Conservation (phyloP, 2,329 filamentous ascomycete species). For the Aspergillaceae sp. region DNA sequence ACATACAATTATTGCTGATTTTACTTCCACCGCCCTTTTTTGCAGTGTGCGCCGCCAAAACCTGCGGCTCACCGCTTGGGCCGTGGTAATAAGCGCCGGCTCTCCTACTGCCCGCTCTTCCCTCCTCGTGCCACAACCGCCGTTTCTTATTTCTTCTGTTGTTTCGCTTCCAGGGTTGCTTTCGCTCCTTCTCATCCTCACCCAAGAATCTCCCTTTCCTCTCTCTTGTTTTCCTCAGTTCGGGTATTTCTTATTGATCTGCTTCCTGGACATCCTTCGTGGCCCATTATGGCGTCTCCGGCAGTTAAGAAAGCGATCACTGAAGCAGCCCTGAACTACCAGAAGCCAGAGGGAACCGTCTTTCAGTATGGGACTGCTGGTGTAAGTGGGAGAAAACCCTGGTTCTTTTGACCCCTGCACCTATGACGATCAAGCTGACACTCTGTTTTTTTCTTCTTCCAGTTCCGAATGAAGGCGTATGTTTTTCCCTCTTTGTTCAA, state of each 20-base stretch:
- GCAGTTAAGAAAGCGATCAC: constrained; percentile 38
- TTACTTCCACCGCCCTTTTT: no score
- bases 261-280: constrained; percentile 5
- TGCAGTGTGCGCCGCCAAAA: background rate
- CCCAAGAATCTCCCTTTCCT: constrained; percentile 2
- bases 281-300: constrained; percentile 35
- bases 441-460: constrained; percentile 11
- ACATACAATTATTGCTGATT: no score
- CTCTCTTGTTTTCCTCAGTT: constrained; percentile 1
- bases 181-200: constrained; percentile 5
- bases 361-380: constrained; percentile 56
- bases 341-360: constrained; percentile 41
- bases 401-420: no score
- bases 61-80: constrained; percentile 12
- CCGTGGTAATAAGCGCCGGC: constrained; percentile 8
- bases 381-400: constrained; percentile 32
- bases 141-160: constrained; percentile 1
- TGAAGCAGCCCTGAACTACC: constrained; percentile 41
- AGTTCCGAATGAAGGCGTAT: constrained; percentile 65
- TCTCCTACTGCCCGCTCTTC: background rate
- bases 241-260: constrained; percentile 8
- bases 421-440: constrained; percentile 1
- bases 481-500: constrained; percentile 19
- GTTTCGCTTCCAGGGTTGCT: constrained; percentile 8
- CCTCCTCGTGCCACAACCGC: constrained; percentile 1